Conservation (phyloP, 345 rosid species). For the Euphorbia peplus region DNA sequence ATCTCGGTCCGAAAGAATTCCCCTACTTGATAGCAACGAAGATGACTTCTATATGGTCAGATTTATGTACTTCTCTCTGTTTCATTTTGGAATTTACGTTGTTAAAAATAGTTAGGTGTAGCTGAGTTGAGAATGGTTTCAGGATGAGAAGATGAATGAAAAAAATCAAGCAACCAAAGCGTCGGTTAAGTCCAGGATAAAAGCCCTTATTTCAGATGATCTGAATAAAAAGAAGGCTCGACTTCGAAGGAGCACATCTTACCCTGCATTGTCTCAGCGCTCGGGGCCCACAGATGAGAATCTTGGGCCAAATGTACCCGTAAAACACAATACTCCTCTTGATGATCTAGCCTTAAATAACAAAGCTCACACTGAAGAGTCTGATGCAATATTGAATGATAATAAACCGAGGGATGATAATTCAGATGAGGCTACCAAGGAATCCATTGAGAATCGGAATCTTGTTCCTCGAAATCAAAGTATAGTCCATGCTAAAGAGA, state of each 20-base stretch:
- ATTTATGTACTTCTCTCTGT: background rate
- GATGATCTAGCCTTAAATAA: constrained; percentile 16
- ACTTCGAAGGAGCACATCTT: constrained; percentile 49
- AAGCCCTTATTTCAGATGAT: constrained; percentile 58
- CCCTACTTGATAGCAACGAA: constrained; percentile 1
- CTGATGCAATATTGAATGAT: background rate
- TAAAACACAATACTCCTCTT: constrained; percentile 12
- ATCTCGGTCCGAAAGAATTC: constrained; percentile 11
- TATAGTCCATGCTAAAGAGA: constrained; percentile 28
- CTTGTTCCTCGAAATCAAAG: constrained; percentile 27
- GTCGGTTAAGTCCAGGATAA: constrained; percentile 55
- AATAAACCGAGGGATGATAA: constrained; percentile 4
- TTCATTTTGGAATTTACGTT: background rate
- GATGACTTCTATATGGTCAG: constrained; percentile 25
- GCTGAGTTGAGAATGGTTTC: constrained; percentile 22
- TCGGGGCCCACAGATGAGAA: constrained; percentile 24
- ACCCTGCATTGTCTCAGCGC: constrained; percentile 36
- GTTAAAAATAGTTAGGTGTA: background rate
- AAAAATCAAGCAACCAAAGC: constrained; percentile 36
- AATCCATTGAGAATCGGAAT: constrained; percentile 22
- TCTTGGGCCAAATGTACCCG: background rate
- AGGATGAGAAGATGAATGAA: constrained; percentile 37
- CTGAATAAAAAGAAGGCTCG: constrained; percentile 46
- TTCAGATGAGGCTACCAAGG: constrained; percentile 30
- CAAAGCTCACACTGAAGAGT: constrained; percentile 25